phyloP scores from a whole-genome alignment of 2,329 filamentous ascomycete species.

The Colletotrichum magnum region DNA sequence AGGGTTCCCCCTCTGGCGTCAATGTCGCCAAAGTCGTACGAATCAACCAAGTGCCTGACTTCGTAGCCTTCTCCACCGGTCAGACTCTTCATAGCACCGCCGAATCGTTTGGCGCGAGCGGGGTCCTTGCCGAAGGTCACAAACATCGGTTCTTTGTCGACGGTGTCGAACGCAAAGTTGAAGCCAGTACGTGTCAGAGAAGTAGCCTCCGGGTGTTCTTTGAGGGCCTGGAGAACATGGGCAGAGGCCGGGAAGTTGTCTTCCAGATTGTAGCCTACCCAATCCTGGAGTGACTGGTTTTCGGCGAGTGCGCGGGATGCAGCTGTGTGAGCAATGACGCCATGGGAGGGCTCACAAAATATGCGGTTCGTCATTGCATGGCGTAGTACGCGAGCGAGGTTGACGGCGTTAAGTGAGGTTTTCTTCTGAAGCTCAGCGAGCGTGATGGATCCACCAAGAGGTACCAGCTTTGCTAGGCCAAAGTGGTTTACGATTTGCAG shows the following conservation, averaged over 20 bases:
- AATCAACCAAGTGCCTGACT: slow-evolving; percentile 65
- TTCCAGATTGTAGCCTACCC: slow-evolving; percentile 69
- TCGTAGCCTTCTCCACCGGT: slow-evolving; percentile 71
- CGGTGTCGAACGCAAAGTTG: slow-evolving; percentile 64
- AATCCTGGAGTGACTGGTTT: slow-evolving; percentile 63
- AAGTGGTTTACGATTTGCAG: not conserved
- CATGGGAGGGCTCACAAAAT: slow-evolving; percentile 66
- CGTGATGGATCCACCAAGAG: slow-evolving; percentile 59
- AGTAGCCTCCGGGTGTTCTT: slow-evolving; percentile 61
- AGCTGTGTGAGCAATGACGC: slow-evolving; percentile 68
- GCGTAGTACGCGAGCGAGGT: slow-evolving; percentile 66
- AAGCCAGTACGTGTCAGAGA: slow-evolving; percentile 65
- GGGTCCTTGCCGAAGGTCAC: slow-evolving; percentile 65
- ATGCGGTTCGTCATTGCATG: slow-evolving; percentile 71
- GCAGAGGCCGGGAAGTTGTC: slow-evolving; percentile 66
- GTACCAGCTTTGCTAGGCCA: slow-evolving; percentile 63
- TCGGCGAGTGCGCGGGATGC: slow-evolving; percentile 65
- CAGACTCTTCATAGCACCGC: slow-evolving; percentile 67
- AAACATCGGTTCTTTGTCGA: slow-evolving; percentile 67
- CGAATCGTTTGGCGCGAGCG: slow-evolving; percentile 64
- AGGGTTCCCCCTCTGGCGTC: slow-evolving; percentile 61
- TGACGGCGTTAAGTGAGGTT: slow-evolving; percentile 62
- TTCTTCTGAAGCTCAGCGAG: slow-evolving; percentile 61
- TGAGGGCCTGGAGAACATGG: slow-evolving; percentile 61
- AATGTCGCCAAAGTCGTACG: slow-evolving; percentile 66